Conservation (phyloP, 2,329 filamentous ascomycete species). For the Aspergillus unguis region DNA sequence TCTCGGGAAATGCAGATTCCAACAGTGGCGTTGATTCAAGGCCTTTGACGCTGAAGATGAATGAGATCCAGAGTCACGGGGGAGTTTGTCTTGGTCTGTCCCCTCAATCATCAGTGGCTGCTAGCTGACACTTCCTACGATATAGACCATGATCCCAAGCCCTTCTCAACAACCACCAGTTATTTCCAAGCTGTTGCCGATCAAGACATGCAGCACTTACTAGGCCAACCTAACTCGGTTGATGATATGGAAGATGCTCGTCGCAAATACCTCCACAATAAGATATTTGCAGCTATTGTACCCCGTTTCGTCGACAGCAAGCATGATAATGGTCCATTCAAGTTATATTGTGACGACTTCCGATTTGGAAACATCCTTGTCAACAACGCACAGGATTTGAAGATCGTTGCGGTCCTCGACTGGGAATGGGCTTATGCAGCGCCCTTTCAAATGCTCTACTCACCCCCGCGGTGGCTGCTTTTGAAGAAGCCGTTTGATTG, state of each 20-base stretch:
- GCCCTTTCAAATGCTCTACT: constrained; percentile 3
- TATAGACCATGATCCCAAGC: background rate
- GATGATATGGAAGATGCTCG: background rate
- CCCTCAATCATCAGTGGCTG: background rate
- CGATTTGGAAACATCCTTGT: background rate
- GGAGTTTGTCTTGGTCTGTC: background rate
- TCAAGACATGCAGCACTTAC: constrained; percentile 6
- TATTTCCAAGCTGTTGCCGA: constrained; percentile 8
- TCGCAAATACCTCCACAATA: background rate
- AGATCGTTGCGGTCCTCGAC: constrained; percentile 3
- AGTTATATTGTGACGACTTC: constrained; percentile 1
- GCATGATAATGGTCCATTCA: constrained; percentile 10
- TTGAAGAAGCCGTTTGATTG: constrained; percentile 5
- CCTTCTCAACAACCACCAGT: constrained; percentile 2
- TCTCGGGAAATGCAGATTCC: background rate
- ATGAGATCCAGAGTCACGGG: background rate
- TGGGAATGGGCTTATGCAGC: constrained; percentile 9
- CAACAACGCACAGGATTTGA: background rate
- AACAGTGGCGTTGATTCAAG: background rate
- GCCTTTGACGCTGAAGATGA: background rate
- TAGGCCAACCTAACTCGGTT: constrained; percentile 8
- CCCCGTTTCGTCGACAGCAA: background rate
- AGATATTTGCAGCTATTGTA: constrained; percentile 4
- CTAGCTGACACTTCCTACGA: background rate
- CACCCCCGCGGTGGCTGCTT: constrained; percentile 4